Conservation (phyloP, 2,329 filamentous ascomycete species). For the Aspergillus glaucus region DNA sequence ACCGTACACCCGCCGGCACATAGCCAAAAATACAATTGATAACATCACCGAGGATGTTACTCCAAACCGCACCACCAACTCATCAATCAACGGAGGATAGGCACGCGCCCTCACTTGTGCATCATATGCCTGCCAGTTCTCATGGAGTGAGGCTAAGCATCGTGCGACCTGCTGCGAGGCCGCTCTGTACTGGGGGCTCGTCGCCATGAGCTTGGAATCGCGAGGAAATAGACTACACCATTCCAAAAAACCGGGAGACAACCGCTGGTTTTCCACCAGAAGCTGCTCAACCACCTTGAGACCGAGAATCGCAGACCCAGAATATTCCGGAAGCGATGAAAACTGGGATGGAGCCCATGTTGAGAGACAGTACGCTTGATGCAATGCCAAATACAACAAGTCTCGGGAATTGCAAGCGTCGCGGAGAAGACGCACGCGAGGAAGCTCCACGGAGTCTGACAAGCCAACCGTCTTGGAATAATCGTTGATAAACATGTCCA, state of each 20-base stretch:
- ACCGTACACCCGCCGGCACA: conserved; percentile 23
- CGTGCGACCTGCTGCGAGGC: conserved; percentile 34
- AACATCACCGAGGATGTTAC: conserved; percentile 50
- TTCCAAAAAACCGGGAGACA: conserved; percentile 35
- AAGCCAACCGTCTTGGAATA: conserved; percentile 14
- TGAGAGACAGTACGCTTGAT: conserved; percentile 60
- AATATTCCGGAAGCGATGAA: conserved; percentile 32
- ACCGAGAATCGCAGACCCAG: conserved; percentile 21
- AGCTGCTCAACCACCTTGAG: conserved; percentile 37
- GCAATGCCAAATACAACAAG: conserved; percentile 57
- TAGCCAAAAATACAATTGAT: conserved; percentile 44
- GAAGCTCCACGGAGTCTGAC: conserved; percentile 35
- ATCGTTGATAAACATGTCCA: conserved; percentile 14
- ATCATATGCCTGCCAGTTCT: conserved; percentile 35
- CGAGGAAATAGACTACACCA: conserved; percentile 48
- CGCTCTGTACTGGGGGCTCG: conserved; percentile 27
- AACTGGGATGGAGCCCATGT: conserved; percentile 34
- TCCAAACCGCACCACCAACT: conserved; percentile 45
- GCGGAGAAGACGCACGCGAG: conserved; percentile 49
- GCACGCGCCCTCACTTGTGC: conserved; percentile 26
- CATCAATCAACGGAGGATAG: conserved; percentile 53
- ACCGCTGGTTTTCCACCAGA: conserved; percentile 40
- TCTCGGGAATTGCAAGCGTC: conserved; percentile 54
- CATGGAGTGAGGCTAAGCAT: conserved; percentile 42
- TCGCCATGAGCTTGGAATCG: conserved; percentile 20